These are phyloP conservation scores for Reutealis trisperma DNA, from an alignment of 345 rosid species.

Conservation along the genomic window DNA sequence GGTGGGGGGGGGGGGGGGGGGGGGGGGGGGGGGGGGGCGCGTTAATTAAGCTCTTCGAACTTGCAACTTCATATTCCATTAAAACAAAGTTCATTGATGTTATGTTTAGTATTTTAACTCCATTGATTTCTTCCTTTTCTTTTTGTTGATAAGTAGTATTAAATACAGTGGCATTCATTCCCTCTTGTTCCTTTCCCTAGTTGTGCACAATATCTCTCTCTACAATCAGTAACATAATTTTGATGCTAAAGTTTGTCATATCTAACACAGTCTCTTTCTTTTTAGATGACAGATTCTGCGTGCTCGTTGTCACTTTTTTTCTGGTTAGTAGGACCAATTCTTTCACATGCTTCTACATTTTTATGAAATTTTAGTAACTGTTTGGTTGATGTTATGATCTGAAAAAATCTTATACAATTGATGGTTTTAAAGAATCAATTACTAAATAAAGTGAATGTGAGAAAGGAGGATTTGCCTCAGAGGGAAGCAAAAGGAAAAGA, in stretches of 20 bases:
- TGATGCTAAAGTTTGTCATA: neutral
- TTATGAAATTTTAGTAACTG: neutral
- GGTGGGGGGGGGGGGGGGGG: too few species aligned
- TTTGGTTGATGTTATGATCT: slow-evolving; percentile 11
- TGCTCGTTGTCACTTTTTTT: slow-evolving; percentile 28
- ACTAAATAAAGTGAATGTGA: slow-evolving; percentile 30
- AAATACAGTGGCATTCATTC: too few species aligned
- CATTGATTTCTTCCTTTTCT: neutral
- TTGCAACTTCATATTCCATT: too few species aligned
- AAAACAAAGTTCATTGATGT: too few species aligned
- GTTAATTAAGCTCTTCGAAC: too few species aligned
- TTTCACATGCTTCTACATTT: neutral
- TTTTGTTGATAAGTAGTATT: too few species aligned
- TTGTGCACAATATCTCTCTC: neutral
- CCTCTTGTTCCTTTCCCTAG: neutral
- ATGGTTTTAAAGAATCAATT: slow-evolving; percentile 31
- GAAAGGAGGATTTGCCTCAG: slow-evolving; percentile 21
- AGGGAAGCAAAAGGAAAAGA: slow-evolving; percentile 10
- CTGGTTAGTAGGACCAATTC: slow-evolving; percentile 45
- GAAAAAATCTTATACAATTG: slow-evolving; percentile 21
- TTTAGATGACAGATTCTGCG: slow-evolving; percentile 39
- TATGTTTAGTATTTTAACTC: neutral
- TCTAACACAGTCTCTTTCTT: slow-evolving; percentile 8
- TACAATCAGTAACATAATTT: neutral
- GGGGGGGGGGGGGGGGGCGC: too few species aligned